Evolutionary conservation across 2,329 filamentous ascomycete genomes (phyloP), one percentile per base, ranked within the genome.

Genomic region (Dactylonectria estremocensis): DNA sequence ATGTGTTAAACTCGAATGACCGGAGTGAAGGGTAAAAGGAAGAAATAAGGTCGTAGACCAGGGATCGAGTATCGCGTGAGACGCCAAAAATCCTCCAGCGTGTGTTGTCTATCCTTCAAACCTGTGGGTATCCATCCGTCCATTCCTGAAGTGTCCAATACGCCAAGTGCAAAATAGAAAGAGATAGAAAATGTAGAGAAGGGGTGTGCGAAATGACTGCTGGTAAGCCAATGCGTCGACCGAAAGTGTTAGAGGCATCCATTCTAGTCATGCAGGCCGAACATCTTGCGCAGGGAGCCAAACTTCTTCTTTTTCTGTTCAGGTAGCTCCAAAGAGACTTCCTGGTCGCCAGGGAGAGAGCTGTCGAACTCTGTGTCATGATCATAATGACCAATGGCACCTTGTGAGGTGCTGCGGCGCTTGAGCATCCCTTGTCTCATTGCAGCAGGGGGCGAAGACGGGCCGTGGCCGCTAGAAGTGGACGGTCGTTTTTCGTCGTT

Each of bases 291-390:
- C 77, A 94, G 79, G 61, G 84, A 82, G 48, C 86, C 86, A 79
- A 94, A 93, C 80, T 91, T 92, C 86, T 93, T 93, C 82, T 87
- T 89, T 82, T 81, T 85, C 69, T 73, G 77, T 40, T 70, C 67
- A 40, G 63, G 67, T 11, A 55, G 61, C 28, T 69, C 58, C 57
- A 40, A 11, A 52, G 63, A 22, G 9, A 71, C 61, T n/a, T 63
- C 67, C 37, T 65, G 56, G 14, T 66, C 69, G 11, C 64, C 67
- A 22, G 54, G 66, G 48, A 61, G 52, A 20, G 56, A 3, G 20
- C 14, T 50, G 18, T 65, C 68, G 14, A 33, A 56, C 24, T 55
- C 60, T 18, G 24, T 35, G 37, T 33, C 48, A 13, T 67, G 67
- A 3, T 18, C 52, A 14, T 52, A 11, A 18, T 53, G 50, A 35